Evolutionary conservation across 75 land plant genomes (phyloP), one percentile per base, ranked within the genome.

Genomic region (Azolla pinnata): DNA sequence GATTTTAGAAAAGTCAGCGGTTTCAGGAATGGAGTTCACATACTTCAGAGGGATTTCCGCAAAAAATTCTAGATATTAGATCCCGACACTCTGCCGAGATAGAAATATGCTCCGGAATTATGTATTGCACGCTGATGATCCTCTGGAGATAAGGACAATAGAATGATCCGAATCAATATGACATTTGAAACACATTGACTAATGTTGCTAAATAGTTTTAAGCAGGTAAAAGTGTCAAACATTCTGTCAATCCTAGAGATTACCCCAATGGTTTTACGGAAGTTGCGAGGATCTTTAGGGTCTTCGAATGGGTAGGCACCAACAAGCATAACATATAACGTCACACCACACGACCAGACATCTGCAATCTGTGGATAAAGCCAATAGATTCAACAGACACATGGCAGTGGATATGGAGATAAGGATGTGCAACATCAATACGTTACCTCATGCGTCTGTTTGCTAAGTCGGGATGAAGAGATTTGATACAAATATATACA

Each of bases 351-450:
- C 7, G 77, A 75, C 77, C 77, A 75, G 2, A 75, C 77, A 52
- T 75, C 77, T 24, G 76, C 72, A 62, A 74, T 69, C 76, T 74
- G 66, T n/a, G n/a, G n/a, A n/a, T n/a, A n/a, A n/a, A n/a, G n/a
- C n/a, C n/a, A n/a, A n/a, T n/a, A n/a, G n/a, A n/a, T n/a, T n/a
- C n/a, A n/a, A n/a, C n/a, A n/a, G n/a, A n/a, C n/a, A n/a, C n/a
- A n/a, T n/a, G n/a, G n/a, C n/a, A n/a, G n/a, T n/a, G n/a, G n/a
- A n/a, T n/a, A n/a, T n/a, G n/a, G n/a, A n/a, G n/a, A n/a, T n/a
- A n/a, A n/a, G n/a, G n/a, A n/a, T n/a, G n/a, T n/a, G n/a, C n/a
- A n/a, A n/a, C n/a, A n/a, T n/a, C n/a, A n/a, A 38, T 38, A 14
- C 14, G 7, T 7, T 38, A 14, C 7, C 14, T 38, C 12, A 14